These are phyloP conservation scores for Tetradesmus lagerheimii DNA, from an alignment of 139 green algal genomes.

Conservation along the genomic window DNA sequence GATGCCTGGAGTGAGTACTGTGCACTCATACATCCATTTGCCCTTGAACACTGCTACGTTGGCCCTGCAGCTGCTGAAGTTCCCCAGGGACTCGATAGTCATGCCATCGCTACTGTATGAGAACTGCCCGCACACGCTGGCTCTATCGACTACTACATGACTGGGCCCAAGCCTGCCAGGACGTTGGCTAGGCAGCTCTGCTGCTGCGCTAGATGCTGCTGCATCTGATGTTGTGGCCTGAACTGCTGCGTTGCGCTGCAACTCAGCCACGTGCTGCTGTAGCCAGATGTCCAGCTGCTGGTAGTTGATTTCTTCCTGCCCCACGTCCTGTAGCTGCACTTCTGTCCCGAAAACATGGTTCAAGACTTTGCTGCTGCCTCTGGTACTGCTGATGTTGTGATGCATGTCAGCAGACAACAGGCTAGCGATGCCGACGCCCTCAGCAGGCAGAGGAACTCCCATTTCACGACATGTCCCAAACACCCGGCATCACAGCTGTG, in stretches of 20 bases:
- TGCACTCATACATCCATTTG: conserved; percentile 93
- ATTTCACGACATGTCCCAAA: background rate
- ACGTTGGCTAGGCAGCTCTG: background rate
- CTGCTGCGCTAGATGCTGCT: background rate
- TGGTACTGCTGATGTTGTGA: background rate
- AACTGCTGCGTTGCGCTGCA: conserved; percentile 17
- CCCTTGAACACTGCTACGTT: conserved; percentile 82
- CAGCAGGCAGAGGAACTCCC: background rate
- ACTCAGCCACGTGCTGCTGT: background rate
- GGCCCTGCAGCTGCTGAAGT: conserved; percentile 84
- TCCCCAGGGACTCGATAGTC: conserved; percentile 61
- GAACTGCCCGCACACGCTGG: conserved; percentile 10
- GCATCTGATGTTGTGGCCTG: background rate
- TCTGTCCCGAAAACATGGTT: background rate
- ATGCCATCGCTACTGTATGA: conserved; percentile 1
- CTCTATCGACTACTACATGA: conserved; percentile 37
- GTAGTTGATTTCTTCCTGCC: background rate
- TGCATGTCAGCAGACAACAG: background rate
- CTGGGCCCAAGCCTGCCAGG: conserved; percentile 52
- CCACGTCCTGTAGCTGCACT: background rate
- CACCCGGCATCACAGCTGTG: background rate
- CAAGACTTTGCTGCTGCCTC: background rate
- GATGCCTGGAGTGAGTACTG: conserved; percentile 82
- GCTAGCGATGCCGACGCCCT: background rate
- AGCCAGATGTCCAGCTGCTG: background rate